A percentile compares a stretch with the other conserved stretches of the same genome.
phyloP scores from a whole-genome alignment of 2,329 filamentous ascomycete genomes.

The Chaetothyriales sp. region DNA sequence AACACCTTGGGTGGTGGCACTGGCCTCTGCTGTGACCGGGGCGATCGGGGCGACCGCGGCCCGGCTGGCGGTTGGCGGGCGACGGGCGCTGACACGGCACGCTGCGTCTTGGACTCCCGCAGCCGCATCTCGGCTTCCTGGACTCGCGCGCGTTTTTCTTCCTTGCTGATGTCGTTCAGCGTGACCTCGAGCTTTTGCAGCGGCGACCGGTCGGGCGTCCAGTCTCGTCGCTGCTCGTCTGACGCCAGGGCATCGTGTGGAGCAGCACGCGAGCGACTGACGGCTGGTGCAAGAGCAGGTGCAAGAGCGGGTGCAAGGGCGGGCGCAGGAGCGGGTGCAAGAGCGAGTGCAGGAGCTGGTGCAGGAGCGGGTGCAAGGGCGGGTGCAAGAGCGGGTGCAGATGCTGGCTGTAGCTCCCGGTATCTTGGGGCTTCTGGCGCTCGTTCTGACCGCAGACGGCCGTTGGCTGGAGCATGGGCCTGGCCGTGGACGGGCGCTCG shows the following conservation, averaged over 20 bases:
- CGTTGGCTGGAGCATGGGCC: not conserved
- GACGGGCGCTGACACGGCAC: not conserved
- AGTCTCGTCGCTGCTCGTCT: slow-evolving; percentile 29
- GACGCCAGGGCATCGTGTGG: slow-evolving; percentile 1
- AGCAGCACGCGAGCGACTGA: not conserved
- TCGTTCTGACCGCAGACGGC: not conserved
- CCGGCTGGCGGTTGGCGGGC: not conserved
- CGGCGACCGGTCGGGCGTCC: slow-evolving; percentile 74
- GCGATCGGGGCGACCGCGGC: too few species aligned
- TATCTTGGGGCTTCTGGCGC: not conserved
- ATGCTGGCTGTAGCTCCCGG: not conserved
- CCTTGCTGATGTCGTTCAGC: slow-evolving; percentile 84
- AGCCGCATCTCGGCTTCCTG: slow-evolving; percentile 66
- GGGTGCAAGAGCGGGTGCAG: not conserved
- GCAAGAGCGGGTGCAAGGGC: too few species aligned
- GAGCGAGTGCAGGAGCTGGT: too few species aligned
- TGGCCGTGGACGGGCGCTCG: not conserved
- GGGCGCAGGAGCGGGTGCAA: not conserved
- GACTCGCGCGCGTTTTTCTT: slow-evolving; percentile 77
- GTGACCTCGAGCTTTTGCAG: slow-evolving; percentile 87
- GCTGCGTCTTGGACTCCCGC: slow-evolving; percentile 38
- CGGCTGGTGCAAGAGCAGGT: not conserved
- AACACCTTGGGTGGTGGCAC: slow-evolving; percentile 2
- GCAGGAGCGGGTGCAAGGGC: not conserved
- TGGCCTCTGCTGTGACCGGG: slow-evolving; percentile 1